Evolutionary conservation across 169 alveolate genomes (phyloP), one percentile per base, ranked within the genome.

Genomic region (Eimeria necatrix): DNA sequence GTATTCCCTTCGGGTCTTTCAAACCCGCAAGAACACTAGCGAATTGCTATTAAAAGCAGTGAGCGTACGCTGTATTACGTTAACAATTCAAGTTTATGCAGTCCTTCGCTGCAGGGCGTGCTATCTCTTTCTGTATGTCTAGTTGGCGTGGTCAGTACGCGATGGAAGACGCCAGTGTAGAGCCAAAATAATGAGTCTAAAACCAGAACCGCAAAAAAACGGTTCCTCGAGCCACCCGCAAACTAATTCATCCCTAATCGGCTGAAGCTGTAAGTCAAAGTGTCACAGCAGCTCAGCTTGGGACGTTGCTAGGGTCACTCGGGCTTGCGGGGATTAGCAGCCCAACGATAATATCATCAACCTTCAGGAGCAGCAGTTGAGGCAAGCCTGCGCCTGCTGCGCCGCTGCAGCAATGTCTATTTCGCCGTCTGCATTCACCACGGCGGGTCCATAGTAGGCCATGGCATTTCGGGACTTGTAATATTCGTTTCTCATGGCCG

Each of bases 381-480:
- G 92, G 49, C 91, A 68, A 14, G 96, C 94, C 84, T 86, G 96
- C 1, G 94, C 96, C 32, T 86, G 96, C n/a, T 86, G 70, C 32
- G 96, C 93, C 18, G 98, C 96, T 71, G 98, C 98, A 46, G 97
- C 96, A 60, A 97, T 96, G 85, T 97, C 98, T n/a, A 97, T 96
- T 59, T 97, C 98, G 4, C 98, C 98, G 70, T 97, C 97, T n/a
- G 98, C 98, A 49, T 97, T 98, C 46, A 98, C 97, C 14, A 98
- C 98, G 20, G 99, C 99, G 4, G 99, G 99, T 8, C 99, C 99
- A 90, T 98, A 98, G 96, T 98, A 98, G 22, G 99, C 99, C 98
- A 98, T 97, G 49, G 99, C 99, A 89, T 98, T 98, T 83, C 98
- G 96, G 8, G 99, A 97, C 95, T 98, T 98, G 95, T 98, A 98